phyloP scores from a whole-genome alignment of 2,329 filamentous ascomycete species.

The Ophiostoma triangulosporum region DNA sequence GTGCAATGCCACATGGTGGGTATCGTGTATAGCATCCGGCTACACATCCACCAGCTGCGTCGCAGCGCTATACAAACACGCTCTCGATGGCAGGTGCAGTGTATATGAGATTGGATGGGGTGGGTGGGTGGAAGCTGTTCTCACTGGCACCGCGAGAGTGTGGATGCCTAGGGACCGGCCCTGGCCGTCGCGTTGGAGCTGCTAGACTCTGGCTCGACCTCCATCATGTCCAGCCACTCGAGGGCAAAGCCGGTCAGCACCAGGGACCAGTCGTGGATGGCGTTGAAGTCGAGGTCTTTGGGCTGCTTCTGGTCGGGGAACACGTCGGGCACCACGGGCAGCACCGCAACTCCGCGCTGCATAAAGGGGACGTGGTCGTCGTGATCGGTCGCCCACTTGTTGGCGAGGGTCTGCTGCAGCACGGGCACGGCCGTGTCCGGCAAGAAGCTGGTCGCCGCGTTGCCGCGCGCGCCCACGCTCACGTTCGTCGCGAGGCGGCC shows the following conservation, averaged over 20 bases:
- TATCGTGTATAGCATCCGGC: neutral
- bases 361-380: conserved; percentile 76
- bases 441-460: conserved; percentile 26
- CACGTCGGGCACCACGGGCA: conserved; percentile 61
- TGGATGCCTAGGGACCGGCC: neutral
- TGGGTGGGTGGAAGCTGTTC: neutral
- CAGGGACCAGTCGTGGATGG: conserved; percentile 63
- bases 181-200: neutral
- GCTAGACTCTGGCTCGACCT: conserved; percentile 19
- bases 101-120: neutral
- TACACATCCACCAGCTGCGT: neutral
- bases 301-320: conserved; percentile 63
- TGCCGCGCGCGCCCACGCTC: conserved; percentile 12
- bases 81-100: neutral
- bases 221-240: conserved; percentile 63
- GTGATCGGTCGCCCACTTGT: conserved; percentile 36
- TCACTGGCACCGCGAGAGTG: neutral
- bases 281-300: conserved; percentile 55
- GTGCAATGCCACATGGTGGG: neutral
- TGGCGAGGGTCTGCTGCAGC: conserved; percentile 19
- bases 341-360: conserved; percentile 55
- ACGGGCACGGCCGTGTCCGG: conserved; percentile 4
- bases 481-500: conserved; percentile 31
- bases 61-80: neutral
- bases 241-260: conserved; percentile 60